Conservation (phyloP, 2,329 filamentous ascomycete genomes). For the Cladophialophora bantiana region DNA sequence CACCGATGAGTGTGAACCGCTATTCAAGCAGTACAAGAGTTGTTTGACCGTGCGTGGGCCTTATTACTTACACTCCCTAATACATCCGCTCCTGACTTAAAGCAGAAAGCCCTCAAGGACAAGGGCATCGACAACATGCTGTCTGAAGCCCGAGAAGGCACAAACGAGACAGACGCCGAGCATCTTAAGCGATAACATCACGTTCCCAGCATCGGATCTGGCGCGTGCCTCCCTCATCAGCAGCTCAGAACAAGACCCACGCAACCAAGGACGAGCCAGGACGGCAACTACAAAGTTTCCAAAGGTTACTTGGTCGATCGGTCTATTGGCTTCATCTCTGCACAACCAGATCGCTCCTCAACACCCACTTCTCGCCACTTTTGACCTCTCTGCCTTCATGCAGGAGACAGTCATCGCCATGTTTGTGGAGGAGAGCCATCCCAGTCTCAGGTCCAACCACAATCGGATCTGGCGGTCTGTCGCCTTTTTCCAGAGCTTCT, state of each 20-base stretch:
- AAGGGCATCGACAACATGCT: constrained; percentile 92
- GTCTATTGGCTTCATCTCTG: constrained; percentile 41
- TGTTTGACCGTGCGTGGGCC: constrained; percentile 74
- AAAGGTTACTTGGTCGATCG: neutral
- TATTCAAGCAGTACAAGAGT: constrained; percentile 88
- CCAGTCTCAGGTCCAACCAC: constrained; percentile 80
- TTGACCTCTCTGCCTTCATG: constrained; percentile 84
- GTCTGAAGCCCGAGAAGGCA: constrained; percentile 87
- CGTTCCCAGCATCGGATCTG: neutral
- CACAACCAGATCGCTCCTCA: constrained; percentile 76
- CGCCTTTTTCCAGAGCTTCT: constrained; percentile 59
- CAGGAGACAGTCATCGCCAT: constrained; percentile 86
- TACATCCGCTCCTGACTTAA: neutral
- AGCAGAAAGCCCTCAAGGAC: constrained; percentile 81
- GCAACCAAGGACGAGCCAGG: too few relatives aligned
- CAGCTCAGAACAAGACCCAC: neutral
- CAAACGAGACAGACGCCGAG: constrained; percentile 82
- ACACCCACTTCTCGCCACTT: constrained; percentile 87
- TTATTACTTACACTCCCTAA: neutral
- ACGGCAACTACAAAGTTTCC: neutral
- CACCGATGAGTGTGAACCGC: constrained; percentile 81
- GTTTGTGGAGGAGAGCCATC: constrained; percentile 83
- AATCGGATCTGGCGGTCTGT: constrained; percentile 61
- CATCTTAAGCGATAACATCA: constrained; percentile 59
- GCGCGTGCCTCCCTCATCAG: neutral